phyloP scores from a whole-genome alignment of 495 filamentous ascomycete species.

The Aspergillus saccharolyticus region DNA sequence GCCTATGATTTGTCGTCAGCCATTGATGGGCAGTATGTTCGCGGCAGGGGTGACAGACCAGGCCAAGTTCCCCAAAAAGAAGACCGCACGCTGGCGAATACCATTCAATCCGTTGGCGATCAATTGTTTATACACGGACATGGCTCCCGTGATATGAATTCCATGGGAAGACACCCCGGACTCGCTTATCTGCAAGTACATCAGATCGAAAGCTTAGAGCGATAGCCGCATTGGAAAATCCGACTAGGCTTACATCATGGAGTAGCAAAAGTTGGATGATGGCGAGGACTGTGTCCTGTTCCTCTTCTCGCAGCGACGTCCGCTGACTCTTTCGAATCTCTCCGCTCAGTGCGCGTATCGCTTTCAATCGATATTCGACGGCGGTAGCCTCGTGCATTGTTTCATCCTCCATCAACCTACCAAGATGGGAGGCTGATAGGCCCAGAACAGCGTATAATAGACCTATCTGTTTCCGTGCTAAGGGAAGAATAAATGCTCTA shows the following conservation, averaged over 20 bases:
- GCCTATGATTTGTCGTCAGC: conserved; percentile 12
- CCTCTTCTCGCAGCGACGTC: conserved; percentile 22
- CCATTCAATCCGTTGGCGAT: conserved; percentile 24
- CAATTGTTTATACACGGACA: conserved; percentile 36
- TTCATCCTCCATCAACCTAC: conserved; percentile 21
- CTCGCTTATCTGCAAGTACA: conserved; percentile 28
- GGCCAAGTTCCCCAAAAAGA: conserved; percentile 36
- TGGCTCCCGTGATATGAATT: conserved; percentile 35
- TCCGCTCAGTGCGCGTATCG: conserved; percentile 29
- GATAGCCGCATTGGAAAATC: neutral
- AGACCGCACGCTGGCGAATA: conserved; percentile 28
- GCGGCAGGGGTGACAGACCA: conserved; percentile 19
- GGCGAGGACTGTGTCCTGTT: conserved; percentile 32
- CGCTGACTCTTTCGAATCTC: conserved; percentile 27
- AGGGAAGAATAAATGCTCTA: conserved; percentile 29
- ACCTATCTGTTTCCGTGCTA: conserved; percentile 33
- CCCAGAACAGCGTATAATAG: conserved; percentile 33
- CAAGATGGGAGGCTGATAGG: conserved; percentile 33
- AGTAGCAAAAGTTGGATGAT: conserved; percentile 38
- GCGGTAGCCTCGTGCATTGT: conserved; percentile 26
- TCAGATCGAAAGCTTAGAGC: neutral
- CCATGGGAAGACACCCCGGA: conserved; percentile 34
- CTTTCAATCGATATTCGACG: conserved; percentile 34
- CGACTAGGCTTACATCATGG: conserved; percentile 30
- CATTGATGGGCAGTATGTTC: neutral